These are phyloP conservation scores for Diplosphaera chodatii DNA, from an alignment of 139 green algal genomes.

Conservation along the genomic window DNA sequence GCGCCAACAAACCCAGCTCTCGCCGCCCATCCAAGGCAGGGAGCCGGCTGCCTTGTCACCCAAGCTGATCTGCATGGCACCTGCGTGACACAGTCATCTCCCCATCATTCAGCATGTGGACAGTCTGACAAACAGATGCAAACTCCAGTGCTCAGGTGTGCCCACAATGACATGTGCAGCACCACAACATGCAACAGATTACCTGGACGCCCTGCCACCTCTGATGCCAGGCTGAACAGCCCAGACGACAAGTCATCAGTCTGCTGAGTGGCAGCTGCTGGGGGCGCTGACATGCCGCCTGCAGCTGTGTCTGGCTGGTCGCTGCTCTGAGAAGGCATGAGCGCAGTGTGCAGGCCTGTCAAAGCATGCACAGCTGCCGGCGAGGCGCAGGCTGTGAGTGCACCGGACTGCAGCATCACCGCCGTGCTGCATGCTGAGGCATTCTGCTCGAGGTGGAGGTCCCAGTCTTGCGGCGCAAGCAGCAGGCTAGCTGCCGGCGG, in stretches of 20 bases:
- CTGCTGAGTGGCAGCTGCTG: not conserved
- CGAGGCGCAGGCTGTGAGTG: conserved; percentile 13
- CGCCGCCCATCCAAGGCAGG: conserved; percentile 3
- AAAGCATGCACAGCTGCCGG: conserved; percentile 6
- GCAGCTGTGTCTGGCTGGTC: no score
- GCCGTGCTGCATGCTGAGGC: not conserved
- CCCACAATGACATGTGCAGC: no score
- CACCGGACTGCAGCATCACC: not conserved
- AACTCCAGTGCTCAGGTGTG: no score
- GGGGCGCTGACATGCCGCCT: not conserved
- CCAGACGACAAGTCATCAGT: not conserved
- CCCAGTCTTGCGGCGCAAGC: conserved; percentile 7
- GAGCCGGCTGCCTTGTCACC: conserved; percentile 4
- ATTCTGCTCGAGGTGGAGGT: conserved; percentile 15
- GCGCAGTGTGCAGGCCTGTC: not conserved
- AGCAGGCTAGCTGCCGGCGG: not conserved
- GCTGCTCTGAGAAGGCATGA: not conserved
- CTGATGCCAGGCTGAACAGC: not conserved
- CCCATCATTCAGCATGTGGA: no score
- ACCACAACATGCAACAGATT: not conserved
- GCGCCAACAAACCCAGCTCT: conserved; percentile 20
- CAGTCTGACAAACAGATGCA: no score
- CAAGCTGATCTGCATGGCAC: conserved; percentile 10
- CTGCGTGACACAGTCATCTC: conserved; percentile 5
- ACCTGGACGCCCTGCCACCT: not conserved